Evolutionary conservation across 352 stramenopile species (phyloP).

Genomic region (Phytophthora brassicae): DNA sequence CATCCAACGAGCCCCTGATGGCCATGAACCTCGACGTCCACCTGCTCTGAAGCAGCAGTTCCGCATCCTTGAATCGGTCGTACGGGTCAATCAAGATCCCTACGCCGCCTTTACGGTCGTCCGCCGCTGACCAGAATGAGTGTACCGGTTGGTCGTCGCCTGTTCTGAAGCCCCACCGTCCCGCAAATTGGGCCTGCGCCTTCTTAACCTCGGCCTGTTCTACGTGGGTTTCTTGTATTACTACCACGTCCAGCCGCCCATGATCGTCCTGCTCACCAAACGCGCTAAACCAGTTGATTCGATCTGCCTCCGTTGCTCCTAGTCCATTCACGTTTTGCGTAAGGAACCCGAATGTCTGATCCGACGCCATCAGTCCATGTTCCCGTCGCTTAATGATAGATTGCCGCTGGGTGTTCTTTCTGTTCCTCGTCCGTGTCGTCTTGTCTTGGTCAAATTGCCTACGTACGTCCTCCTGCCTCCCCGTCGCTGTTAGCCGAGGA

Average conservation of each 20-base stretch:
- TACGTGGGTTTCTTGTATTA: background rate
- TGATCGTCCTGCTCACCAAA: background rate
- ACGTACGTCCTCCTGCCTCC: no score
- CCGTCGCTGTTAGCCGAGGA: no score
- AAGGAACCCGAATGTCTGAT: no score
- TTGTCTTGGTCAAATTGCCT: no score
- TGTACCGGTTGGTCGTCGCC: background rate
- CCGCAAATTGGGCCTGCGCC: background rate
- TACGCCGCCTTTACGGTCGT: background rate
- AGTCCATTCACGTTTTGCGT: background rate
- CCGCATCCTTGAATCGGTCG: background rate
- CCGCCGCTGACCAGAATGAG: background rate
- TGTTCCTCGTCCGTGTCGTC: no score
- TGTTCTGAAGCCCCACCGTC: background rate
- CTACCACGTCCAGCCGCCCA: background rate
- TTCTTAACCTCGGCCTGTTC: background rate
- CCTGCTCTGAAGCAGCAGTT: background rate
- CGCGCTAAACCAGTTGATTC: background rate
- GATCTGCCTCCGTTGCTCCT: background rate
- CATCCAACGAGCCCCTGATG: background rate
- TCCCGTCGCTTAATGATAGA: no score
- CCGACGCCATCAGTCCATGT: no score
- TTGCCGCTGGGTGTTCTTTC: no score
- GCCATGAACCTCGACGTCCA: background rate
- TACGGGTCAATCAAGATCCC: background rate